Percentiles rank a stretch among this genome's conserved stretches.
Conservation (phyloP, 768 basidiomycete species). For the Auricularia auricula-judae region DNA sequence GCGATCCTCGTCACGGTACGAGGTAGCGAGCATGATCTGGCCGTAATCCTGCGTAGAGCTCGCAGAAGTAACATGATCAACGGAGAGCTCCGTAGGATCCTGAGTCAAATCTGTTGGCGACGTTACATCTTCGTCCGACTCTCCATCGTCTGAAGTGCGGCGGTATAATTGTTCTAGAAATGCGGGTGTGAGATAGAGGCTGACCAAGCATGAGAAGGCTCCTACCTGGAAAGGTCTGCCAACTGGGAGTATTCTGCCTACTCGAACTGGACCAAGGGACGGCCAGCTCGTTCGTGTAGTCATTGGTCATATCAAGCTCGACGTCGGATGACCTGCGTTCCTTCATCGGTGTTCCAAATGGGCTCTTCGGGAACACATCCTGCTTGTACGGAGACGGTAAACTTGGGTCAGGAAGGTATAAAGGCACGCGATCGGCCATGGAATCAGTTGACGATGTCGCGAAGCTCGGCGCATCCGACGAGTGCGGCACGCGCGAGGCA, state of each 20-base stretch:
- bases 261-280: not conserved
- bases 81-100: not conserved
- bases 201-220: not conserved
- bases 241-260: not conserved
- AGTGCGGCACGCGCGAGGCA: constrained; percentile 32
- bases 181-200: not conserved
- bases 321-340: constrained; percentile 22
- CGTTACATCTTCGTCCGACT: not conserved
- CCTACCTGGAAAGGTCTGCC: not conserved
- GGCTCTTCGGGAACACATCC: constrained; percentile 55
- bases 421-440: constrained; percentile 28
- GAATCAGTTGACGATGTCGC: constrained; percentile 3
- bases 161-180: not conserved
- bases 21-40: not conserved
- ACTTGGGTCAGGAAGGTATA: constrained; percentile 30
- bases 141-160: not conserved
- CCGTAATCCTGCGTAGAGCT: not conserved
- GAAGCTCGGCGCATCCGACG: constrained; percentile 40
- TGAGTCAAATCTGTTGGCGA: not conserved
- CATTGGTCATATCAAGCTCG: not conserved
- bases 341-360: constrained; percentile 60
- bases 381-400: constrained; percentile 39
- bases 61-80: not conserved
- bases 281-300: not conserved
- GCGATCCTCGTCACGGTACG: not conserved